Base-by-base conservation (phyloP, 176 grass and related monocot genomes). In the Carex myosuroides region DNA sequence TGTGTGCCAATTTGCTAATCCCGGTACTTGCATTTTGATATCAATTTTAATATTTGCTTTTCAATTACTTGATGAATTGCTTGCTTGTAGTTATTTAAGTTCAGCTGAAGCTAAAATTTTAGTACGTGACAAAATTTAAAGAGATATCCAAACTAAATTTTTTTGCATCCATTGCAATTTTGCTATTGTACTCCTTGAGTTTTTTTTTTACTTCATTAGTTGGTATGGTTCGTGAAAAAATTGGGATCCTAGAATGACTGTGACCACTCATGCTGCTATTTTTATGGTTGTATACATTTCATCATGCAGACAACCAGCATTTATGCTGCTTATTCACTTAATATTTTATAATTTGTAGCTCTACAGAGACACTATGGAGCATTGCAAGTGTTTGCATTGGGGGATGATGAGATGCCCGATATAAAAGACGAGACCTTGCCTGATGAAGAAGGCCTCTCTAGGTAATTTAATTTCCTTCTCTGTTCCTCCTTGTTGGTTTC, bases 321-420 rank as follows among this genome's bases (percentile, higher is more conserved):
- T 30, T 57, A 3, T 54, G 59, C 46, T 16, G 21, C 18, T 30
- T 64, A 29, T 48, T 67, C 10, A 50, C 70, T 50, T 73, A 2
- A 20, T 72, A 4, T 73, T 82, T 66, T 81, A 35, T 57, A 17
- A 81, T 81, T 59, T 87, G 81, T 87, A 98, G 95, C 91, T 88
- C 88, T 98, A 70, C 95, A 98, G 87, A 91, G 89, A 79, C 95
- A 98, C 79, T 95, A 98, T 67, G 95, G 91, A 13, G 91, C 92
- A 80, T 92, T 98, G 89, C 92, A 98, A 85, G 91, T 90, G 50
- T 91, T 98, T 20, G 95, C 95, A 59, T 84, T 98, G 89, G 92
- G 89, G 44, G 95, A 91, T 81, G 91, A 98, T 83, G 95, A 98
- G 86, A 90, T 95, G 88, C 92, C 91, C 5, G 95, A 98, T 81